Evolutionary conservation across 2,329 filamentous ascomycete species (phyloP).

Genomic region (Phaeomoniella chlamydospora): DNA sequence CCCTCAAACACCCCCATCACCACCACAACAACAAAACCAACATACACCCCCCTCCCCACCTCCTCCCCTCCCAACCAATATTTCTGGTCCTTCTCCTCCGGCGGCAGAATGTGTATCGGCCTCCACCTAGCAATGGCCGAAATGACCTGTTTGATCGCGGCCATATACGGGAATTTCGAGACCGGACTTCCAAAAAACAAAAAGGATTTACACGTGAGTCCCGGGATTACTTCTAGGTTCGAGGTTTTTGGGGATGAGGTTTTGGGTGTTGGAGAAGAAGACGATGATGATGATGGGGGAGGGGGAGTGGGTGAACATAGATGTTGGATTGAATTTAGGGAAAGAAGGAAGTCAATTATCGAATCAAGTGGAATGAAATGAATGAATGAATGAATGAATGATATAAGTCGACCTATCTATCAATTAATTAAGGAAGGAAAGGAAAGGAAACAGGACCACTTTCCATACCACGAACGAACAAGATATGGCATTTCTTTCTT

Average conservation of each 20-base stretch:
- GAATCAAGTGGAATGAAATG: too few relatives aligned
- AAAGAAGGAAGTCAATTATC: too few relatives aligned
- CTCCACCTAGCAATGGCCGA: slow-evolving; percentile 33
- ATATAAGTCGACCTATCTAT: too few relatives aligned
- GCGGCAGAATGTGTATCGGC: slow-evolving; percentile 26
- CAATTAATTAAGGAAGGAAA: too few relatives aligned
- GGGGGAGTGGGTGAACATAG: slow-evolving; percentile 7
- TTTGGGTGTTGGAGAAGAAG: slow-evolving; percentile 7
- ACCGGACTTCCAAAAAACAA: slow-evolving; percentile 16
- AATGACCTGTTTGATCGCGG: slow-evolving; percentile 31
- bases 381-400: too few relatives aligned
- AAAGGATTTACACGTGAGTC: slow-evolving; percentile 3
- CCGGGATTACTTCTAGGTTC: slow-evolving; percentile 16
- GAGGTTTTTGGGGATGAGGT: slow-evolving; percentile 17
- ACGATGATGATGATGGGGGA: background rate
- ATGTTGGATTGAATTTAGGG: slow-evolving; percentile 10
- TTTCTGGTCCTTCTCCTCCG: slow-evolving; percentile 25
- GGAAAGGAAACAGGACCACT: too few relatives aligned
- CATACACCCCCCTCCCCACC: slow-evolving; percentile 5
- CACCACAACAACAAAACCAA: background rate
- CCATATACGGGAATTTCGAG: slow-evolving; percentile 28
- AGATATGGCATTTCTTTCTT: too few relatives aligned
- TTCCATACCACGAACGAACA: too few relatives aligned
- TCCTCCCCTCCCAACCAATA: slow-evolving; percentile 7
- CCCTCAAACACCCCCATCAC: background rate